A percentile compares a stretch with the other conserved stretches of the same genome.
phyloP scores from a whole-genome alignment of 2,329 filamentous ascomycete genomes.

The Penicillium sp. region DNA sequence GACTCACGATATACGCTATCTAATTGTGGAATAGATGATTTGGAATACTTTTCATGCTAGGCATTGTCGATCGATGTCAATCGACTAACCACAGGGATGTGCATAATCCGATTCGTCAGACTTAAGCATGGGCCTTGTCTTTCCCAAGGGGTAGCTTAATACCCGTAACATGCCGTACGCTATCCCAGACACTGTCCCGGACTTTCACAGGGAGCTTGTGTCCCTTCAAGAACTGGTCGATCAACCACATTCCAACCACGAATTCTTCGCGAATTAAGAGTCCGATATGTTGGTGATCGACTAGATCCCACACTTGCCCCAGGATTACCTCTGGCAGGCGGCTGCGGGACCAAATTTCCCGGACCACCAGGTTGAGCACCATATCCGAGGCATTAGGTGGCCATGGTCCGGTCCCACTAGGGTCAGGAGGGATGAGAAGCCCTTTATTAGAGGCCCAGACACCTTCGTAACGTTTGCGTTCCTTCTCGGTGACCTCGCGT shows the following conservation, averaged over 20 bases:
- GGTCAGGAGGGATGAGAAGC: conserved; percentile 24
- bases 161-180: conserved; percentile 35
- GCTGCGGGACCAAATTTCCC: conserved; percentile 44
- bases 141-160: conserved; percentile 23
- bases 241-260: conserved; percentile 45
- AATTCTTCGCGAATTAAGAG: conserved; percentile 41
- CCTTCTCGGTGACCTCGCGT: conserved; percentile 37
- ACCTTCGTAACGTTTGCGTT: conserved; percentile 44
- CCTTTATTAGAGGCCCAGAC: conserved; percentile 46
- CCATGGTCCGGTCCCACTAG: conserved; percentile 12
- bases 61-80: not conserved
- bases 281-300: conserved; percentile 32
- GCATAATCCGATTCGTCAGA: not conserved
- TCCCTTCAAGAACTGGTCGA: conserved; percentile 42
- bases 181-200: conserved; percentile 42
- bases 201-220: conserved; percentile 41
- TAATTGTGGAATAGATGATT: not conserved
- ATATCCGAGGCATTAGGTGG: conserved; percentile 28
- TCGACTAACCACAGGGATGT: not conserved
- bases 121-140: not conserved
- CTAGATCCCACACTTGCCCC: conserved; percentile 42
- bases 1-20: not conserved
- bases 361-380: conserved; percentile 41
- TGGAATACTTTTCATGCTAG: not conserved
- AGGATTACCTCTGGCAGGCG: conserved; percentile 33